phyloP scores from a whole-genome alignment of 2,329 filamentous ascomycete genomes.

The Colletotrichum simmondsii region DNA sequence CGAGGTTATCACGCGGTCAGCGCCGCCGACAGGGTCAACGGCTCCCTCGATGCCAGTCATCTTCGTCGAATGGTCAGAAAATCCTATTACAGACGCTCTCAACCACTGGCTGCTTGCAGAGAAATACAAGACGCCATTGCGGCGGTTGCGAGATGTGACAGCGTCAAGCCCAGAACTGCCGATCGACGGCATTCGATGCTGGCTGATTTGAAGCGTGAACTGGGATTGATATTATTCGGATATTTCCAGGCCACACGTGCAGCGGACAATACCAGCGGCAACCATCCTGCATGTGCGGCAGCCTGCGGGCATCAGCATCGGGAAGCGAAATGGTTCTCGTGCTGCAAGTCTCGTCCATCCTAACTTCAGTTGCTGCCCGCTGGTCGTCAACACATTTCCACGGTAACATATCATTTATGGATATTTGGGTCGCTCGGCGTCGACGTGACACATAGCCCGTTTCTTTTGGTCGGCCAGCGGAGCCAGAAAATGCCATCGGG shows the following conservation, averaged over 20 bases:
- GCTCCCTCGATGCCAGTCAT: neutral
- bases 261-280: constrained; percentile 7
- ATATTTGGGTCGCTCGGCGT: neutral
- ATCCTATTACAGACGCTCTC: neutral
- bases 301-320: neutral
- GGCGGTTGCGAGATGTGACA: neutral
- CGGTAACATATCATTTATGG: too few relatives aligned
- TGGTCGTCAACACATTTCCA: neutral
- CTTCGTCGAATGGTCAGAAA: neutral
- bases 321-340: neutral
- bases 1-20: neutral
- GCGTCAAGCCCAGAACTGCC: constrained; percentile 2
- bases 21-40: neutral
- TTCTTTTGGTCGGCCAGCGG: neutral
- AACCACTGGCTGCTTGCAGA: neutral
- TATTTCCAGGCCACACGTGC: constrained; percentile 17
- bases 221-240: constrained; percentile 25
- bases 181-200: neutral
- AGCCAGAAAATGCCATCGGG: neutral
- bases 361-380: neutral
- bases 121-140: neutral
- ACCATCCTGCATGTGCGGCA: constrained; percentile 11
- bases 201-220: neutral
- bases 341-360: neutral
- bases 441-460: neutral